Evolutionary conservation across 805 yeast genomes (phyloP).

Genomic region (Osmozyma mogii): DNA sequence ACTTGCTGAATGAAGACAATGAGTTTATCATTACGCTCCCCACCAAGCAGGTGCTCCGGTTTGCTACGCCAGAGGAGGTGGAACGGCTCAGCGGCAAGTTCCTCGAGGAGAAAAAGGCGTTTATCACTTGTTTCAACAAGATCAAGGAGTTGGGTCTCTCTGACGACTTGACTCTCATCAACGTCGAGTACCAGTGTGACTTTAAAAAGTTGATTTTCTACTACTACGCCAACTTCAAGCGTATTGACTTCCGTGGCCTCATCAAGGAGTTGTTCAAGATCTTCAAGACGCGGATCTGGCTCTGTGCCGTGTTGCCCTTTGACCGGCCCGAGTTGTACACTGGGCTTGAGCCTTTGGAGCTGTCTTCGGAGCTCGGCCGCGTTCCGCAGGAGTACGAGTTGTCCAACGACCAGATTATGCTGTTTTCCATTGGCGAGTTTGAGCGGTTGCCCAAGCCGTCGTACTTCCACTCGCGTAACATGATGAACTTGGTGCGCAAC

Average conservation of each 20-base stretch:
- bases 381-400: conserved; percentile 33
- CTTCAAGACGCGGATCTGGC: conserved; percentile 40
- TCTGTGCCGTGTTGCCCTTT: conserved; percentile 38
- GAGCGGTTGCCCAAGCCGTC: conserved; percentile 33
- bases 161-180: conserved; percentile 39
- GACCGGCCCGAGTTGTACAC: conserved; percentile 28
- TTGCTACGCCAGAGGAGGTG: conserved; percentile 68
- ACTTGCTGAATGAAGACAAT: conserved; percentile 44
- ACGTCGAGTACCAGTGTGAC: conserved; percentile 39
- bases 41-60: conserved; percentile 67
- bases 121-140: conserved; percentile 49
- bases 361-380: conserved; percentile 5
- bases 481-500: conserved; percentile 38
- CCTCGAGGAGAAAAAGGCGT: conserved; percentile 65
- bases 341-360: conserved; percentile 2
- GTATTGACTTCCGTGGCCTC: conserved; percentile 37
- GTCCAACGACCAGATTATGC: conserved; percentile 31
- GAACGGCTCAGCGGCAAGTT: conserved; percentile 54
- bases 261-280: conserved; percentile 38
- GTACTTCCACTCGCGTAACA: conserved; percentile 46
- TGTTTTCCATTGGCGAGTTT: conserved; percentile 38
- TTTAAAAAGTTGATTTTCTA: conserved; percentile 39
- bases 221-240: conserved; percentile 38
- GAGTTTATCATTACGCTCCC: conserved; percentile 60
- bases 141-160: conserved; percentile 42